Percentiles rank a stretch among this genome's conserved stretches.
Conservation (phyloP, 495 filamentous ascomycete species). For the Lichina pygmaea region DNA sequence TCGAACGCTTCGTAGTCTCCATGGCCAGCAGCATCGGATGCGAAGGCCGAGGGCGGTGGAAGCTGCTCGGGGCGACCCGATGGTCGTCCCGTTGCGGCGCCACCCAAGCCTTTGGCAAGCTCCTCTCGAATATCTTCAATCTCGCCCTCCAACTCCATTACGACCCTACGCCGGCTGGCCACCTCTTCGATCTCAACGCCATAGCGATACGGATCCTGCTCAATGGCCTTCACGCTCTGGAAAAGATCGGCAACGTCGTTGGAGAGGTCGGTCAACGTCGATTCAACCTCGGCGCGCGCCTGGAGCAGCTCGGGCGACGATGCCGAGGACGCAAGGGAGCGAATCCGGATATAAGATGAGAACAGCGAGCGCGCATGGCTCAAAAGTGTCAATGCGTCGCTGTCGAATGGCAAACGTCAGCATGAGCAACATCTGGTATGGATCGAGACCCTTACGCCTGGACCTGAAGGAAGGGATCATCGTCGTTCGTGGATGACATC, state of each 20-base stretch:
- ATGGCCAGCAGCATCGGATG: constrained; percentile 18
- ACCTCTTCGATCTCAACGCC: constrained; percentile 72
- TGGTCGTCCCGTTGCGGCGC: background rate
- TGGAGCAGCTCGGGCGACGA: constrained; percentile 65
- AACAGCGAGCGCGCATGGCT: constrained; percentile 60
- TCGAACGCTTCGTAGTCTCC: constrained; percentile 69
- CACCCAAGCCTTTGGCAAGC: constrained; percentile 27
- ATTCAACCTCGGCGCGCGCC: constrained; percentile 57
- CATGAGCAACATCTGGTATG: background rate
- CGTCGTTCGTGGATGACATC: constrained; percentile 46
- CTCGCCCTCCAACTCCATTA: constrained; percentile 72
- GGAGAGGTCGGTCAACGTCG: constrained; percentile 44
- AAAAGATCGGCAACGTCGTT: constrained; percentile 75
- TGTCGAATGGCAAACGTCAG: constrained; percentile 10
- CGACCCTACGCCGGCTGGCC: constrained; percentile 47
- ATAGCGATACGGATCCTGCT: constrained; percentile 70
- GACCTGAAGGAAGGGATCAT: constrained; percentile 83
- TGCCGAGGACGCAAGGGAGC: constrained; percentile 44
- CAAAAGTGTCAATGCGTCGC: constrained; percentile 67
- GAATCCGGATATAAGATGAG: constrained; percentile 87
- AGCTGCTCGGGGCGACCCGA: constrained; percentile 11
- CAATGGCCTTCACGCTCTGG: constrained; percentile 66
- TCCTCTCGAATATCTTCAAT: constrained; percentile 73
- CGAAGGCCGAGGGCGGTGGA: constrained; percentile 49
- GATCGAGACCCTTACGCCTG: constrained; percentile 34